Base-by-base conservation (phyloP, 176 grass and related monocot genomes). In the Aegilops sharonensis region DNA sequence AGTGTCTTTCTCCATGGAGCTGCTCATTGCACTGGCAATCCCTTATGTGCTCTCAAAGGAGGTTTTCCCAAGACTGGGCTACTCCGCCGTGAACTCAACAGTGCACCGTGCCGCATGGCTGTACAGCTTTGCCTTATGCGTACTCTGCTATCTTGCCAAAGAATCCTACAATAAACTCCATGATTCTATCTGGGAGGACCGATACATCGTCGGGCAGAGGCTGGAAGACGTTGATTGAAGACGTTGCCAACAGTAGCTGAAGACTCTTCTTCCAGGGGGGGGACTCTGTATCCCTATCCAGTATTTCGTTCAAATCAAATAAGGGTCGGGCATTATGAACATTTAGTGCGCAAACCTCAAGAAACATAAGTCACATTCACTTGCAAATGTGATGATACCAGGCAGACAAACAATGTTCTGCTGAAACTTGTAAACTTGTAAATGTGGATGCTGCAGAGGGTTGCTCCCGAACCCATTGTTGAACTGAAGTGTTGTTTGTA, bases 31-130 rank as follows among this genome's bases (percentile, higher is more conserved):
- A 71, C 91, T 93, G 0, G 87, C 81, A 45, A 68, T 82, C 39
- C 91, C 91, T 21, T 90, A 88, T 40, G 67, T 87, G 18, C 73
- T 93, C 56, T 85, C 91, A 3, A 90, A 78, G 78, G 76, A 42
- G 29, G 11, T 93, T 47, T 78, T 87, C 78, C 81, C 91, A 54
- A 24, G 11, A 23, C 81, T 93, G 2, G 88, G 91, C 48, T 93
- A 30, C 88, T 76, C 91, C 21, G 34, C 48, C n/a, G 76, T 87
- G 81, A 93, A 82, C 81, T 87, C 70, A 31, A 9, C 27, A 15
- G 91, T 79, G 8, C 77, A 85, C 50, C 85, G 67, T 52, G 85
- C 90, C 73, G 88, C 91, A 17, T 93, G 91, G 88, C n/a, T 88
- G 20, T 81, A 81, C 30, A 42, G 78, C 61, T 72, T 88, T 3